These are phyloP conservation scores for Hyaloscypha variabilis DNA, from an alignment of 495 filamentous ascomycete genomes.

Conservation along the genomic window DNA sequence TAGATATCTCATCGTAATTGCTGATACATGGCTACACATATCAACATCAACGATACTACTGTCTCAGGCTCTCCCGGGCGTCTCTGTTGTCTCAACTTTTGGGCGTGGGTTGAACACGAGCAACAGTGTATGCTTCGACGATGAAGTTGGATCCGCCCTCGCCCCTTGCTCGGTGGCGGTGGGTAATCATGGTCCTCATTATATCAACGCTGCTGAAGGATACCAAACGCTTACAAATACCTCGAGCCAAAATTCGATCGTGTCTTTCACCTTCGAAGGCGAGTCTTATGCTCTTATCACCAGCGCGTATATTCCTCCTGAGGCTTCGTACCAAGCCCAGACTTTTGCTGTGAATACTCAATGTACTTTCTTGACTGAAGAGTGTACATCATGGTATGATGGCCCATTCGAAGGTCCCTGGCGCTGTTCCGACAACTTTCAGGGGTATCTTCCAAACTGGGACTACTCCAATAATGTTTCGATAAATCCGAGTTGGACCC, in stretches of 20 bases:
- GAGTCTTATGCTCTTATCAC: neutral
- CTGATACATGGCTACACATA: constrained; percentile 2
- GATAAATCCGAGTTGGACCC: neutral
- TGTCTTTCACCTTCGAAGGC: neutral
- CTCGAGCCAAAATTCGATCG: neutral
- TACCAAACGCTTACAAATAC: neutral
- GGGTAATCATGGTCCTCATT: neutral
- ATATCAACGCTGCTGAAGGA: neutral
- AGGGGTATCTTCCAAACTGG: neutral
- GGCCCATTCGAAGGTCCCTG: too few species aligned
- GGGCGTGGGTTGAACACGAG: neutral
- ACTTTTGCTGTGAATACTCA: constrained; percentile 9
- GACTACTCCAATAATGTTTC: too few species aligned
- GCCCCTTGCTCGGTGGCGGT: neutral
- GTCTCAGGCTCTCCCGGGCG: neutral
- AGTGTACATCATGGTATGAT: neutral
- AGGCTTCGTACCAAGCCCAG: neutral
- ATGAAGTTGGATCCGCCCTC: neutral
- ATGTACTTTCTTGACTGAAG: neutral
- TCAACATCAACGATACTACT: neutral
- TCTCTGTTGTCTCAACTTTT: neutral
- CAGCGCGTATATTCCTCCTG: neutral
- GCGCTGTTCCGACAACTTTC: neutral
- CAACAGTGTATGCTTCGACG: neutral
- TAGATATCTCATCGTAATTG: constrained; percentile 1